Conservation (phyloP, 768 basidiomycete species). For the Russula foetens region DNA sequence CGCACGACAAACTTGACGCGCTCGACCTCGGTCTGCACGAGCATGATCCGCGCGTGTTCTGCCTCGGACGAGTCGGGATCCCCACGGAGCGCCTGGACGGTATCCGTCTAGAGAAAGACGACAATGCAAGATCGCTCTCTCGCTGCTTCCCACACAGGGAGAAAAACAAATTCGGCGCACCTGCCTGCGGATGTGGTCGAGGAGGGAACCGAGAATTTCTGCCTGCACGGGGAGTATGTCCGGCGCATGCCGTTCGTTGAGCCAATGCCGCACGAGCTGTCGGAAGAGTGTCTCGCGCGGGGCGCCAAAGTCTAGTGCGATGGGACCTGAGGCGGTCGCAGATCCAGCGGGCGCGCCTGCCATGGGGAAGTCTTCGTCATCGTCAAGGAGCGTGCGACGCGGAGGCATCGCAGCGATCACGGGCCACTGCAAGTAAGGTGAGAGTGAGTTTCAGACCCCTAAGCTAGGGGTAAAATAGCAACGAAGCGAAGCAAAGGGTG, state of each 20-base stretch:
- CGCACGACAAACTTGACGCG: slow-evolving; percentile 88
- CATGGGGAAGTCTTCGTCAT: slow-evolving; percentile 18
- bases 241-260: slow-evolving; percentile 77
- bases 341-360: background rate
- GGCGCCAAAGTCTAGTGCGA: slow-evolving; percentile 7
- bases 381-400: slow-evolving; percentile 16
- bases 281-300: slow-evolving; percentile 53
- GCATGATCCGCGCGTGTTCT: slow-evolving; percentile 87
- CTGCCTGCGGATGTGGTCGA: slow-evolving; percentile 78
- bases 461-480: background rate
- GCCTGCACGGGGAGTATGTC: slow-evolving; percentile 73
- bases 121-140: background rate
- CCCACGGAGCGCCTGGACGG: slow-evolving; percentile 64
- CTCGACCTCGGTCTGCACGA: slow-evolving; percentile 92
- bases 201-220: slow-evolving; percentile 49
- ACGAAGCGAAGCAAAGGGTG: too few relatives aligned
- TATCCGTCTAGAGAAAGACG: slow-evolving; percentile 50
- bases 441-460: background rate
- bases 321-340: background rate
- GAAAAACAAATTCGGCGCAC: slow-evolving; percentile 34
- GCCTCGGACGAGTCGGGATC: slow-evolving; percentile 86
- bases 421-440: too few relatives aligned
- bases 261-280: slow-evolving; percentile 72
- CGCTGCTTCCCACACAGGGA: background rate
- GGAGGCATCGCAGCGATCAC: slow-evolving; percentile 12